phyloP scores from a whole-genome alignment of 2,329 filamentous ascomycete genomes.

The Lasiodiplodia sp. region DNA sequence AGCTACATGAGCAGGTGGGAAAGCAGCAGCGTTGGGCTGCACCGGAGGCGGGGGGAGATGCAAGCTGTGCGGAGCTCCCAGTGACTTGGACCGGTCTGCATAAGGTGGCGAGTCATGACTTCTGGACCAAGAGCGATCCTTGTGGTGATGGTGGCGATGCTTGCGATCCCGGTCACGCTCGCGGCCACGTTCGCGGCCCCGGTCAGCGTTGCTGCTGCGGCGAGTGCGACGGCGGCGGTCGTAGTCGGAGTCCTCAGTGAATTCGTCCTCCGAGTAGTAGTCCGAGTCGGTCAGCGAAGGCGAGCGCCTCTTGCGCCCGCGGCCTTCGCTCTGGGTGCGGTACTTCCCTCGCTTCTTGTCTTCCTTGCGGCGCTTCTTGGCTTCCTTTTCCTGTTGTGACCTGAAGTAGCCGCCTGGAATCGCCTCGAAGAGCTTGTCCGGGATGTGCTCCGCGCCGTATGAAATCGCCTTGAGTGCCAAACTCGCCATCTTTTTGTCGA shows the following conservation, averaged over 20 bases:
- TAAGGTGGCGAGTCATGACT: neutral
- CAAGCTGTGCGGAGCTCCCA: neutral
- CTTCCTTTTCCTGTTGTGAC: constrained; percentile 36
- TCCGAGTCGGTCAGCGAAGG: constrained; percentile 15
- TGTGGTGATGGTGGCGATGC: constrained; percentile 16
- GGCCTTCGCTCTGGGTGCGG: constrained; percentile 31
- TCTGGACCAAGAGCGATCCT: constrained; percentile 3
- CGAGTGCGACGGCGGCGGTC: constrained; percentile 20
- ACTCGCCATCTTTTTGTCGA: constrained; percentile 26
- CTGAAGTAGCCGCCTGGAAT: constrained; percentile 49
- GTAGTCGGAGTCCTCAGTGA: constrained; percentile 29
- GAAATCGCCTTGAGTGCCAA: constrained; percentile 48
- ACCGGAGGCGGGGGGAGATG: constrained; percentile 41
- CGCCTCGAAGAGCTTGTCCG: constrained; percentile 47
- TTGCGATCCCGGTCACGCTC: constrained; percentile 16
- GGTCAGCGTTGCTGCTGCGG: constrained; percentile 4
- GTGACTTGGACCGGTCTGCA: constrained; percentile 3
- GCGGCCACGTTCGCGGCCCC: constrained; percentile 11
- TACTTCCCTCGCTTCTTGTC: constrained; percentile 31
- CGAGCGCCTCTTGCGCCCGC: constrained; percentile 24
- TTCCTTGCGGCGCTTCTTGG: constrained; percentile 36
- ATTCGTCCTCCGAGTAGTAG: constrained; percentile 30
- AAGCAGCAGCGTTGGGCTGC: constrained; percentile 31
- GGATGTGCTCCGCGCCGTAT: constrained; percentile 48
- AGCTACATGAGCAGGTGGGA: constrained; percentile 42